Base-by-base conservation (phyloP, 805 yeast genomes). In the Saccharomyces mikatae region DNA sequence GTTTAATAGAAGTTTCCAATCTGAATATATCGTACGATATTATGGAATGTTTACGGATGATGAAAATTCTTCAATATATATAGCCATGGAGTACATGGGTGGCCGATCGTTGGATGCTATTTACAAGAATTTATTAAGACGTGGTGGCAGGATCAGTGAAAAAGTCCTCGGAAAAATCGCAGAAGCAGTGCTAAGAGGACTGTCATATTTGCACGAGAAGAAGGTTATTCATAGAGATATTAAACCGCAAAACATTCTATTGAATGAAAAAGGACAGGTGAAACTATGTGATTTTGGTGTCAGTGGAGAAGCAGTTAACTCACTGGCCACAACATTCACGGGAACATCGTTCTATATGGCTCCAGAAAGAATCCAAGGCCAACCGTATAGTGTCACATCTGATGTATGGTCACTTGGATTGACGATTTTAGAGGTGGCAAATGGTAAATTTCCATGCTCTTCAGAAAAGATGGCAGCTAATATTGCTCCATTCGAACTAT, bases 271-370 rank as follows among this genome's bases (percentile, higher is more conserved):
- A 21, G 99, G 99, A 2, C 84, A 87, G 64, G 91, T 92, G 51
- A 94, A 94, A 68, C 74, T 94, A 52, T 92, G 98, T 72, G 99
- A 94, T 72, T 94, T 94, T 74, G 99, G 99, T 22, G 99, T 94
- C 28, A 86, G 96, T 66, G 99, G 99, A 10, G 97, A 89, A 65
- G 96, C 94, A 21, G 96, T 92, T 31, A 87, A 94, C 69, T 89
- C 97, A 0, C 75, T 94, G 49, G 98, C 98, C 1, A 89, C 96
- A 1, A 94, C 99, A 0, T 94, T 91, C 66, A 94, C 97, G 0
- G 99, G 99, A 1, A 94, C 99, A 0, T 91, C 96, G 10, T 92
- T 89, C 68, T 94, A 94, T 70, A 94, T 94, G 99, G 98, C 99
- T 0, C 99, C 99, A 0, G 99, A 94, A 70, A 79, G 99, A 62